Evolutionary conservation across 148 eudicot species (phyloP).

Genomic region (Vaccinium macrocarpon): DNA sequence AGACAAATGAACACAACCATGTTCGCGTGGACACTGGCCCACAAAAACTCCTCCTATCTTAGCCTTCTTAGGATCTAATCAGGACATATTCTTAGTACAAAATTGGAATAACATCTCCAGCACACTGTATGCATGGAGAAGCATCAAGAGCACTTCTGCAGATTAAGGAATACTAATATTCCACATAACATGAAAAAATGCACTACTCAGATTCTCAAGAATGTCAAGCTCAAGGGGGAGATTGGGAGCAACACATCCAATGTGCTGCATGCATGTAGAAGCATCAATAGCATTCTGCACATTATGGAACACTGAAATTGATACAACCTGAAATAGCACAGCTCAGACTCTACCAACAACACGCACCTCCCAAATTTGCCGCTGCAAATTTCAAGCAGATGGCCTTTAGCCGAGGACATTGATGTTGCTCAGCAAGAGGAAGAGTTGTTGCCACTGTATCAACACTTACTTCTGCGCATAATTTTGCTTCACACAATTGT

Average conservation of each 20-base stretch:
- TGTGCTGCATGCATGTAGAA: constrained; percentile 8
- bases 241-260: not conserved
- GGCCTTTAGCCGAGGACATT: constrained; percentile 66
- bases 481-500: constrained; percentile 68
- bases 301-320: constrained; percentile 28
- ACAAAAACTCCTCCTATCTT: not conserved
- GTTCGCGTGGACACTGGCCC: not conserved
- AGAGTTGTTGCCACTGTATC: constrained; percentile 84
- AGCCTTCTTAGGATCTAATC: not conserved
- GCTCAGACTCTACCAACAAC: constrained; percentile 61
- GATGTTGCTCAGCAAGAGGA: constrained; percentile 83
- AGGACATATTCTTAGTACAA: too few relatives aligned
- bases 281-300: constrained; percentile 14
- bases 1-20: not conserved
- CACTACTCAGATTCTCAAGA: too few relatives aligned
- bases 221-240: not conserved
- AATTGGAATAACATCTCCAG: too few relatives aligned
- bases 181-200: too few relatives aligned
- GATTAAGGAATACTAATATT: too few relatives aligned
- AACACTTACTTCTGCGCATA: constrained; percentile 61
- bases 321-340: constrained; percentile 54
- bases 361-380: constrained; percentile 96
- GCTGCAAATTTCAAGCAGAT: constrained; percentile 85
- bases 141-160: too few relatives aligned
- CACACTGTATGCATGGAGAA: too few relatives aligned